phyloP scores from a whole-genome alignment of 2,329 filamentous ascomycete species.

The Phialophora macrospora region DNA sequence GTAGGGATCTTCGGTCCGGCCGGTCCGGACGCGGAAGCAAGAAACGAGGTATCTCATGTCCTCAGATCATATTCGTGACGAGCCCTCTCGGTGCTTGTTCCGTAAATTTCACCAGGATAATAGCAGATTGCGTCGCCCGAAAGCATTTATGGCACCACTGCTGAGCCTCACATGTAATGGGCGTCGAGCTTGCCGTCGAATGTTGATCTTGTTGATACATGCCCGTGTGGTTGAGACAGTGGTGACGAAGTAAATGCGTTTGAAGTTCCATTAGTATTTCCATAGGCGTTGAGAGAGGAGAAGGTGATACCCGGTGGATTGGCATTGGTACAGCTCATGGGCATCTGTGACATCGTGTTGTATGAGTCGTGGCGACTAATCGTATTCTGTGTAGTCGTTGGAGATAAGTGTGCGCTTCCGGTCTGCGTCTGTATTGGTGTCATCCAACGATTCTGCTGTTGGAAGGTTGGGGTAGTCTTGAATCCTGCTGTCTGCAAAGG shows the following conservation, averaged over 20 bases:
- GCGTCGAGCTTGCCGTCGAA: conserved; percentile 25
- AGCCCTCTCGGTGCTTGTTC: neutral
- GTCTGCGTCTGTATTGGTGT: conserved; percentile 31
- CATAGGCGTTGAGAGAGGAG: conserved; percentile 24
- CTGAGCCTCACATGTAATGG: conserved; percentile 19
- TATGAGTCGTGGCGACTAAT: conserved; percentile 24
- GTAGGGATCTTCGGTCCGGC: neutral
- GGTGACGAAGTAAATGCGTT: conserved; percentile 22
- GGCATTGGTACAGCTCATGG: conserved; percentile 25
- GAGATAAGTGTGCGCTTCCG: conserved; percentile 8
- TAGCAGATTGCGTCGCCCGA: neutral
- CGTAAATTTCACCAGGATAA: neutral
- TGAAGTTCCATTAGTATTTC: conserved; percentile 16
- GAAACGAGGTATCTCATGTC: neutral
- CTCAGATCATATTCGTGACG: neutral
- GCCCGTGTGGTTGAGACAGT: conserved; percentile 20
- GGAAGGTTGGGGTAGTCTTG: conserved; percentile 32
- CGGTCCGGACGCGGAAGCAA: neutral
- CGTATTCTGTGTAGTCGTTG: conserved; percentile 2
- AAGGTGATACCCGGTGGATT: conserved; percentile 24
- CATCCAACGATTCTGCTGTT: conserved; percentile 39
- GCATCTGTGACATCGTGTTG: conserved; percentile 28
- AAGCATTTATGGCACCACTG: neutral
- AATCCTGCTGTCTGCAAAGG: conserved; percentile 35
- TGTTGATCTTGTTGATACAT: conserved; percentile 23